Evolutionary conservation across 202 grass and related monocot genomes (phyloP).

Genomic region (Alloteropsis angusta): DNA sequence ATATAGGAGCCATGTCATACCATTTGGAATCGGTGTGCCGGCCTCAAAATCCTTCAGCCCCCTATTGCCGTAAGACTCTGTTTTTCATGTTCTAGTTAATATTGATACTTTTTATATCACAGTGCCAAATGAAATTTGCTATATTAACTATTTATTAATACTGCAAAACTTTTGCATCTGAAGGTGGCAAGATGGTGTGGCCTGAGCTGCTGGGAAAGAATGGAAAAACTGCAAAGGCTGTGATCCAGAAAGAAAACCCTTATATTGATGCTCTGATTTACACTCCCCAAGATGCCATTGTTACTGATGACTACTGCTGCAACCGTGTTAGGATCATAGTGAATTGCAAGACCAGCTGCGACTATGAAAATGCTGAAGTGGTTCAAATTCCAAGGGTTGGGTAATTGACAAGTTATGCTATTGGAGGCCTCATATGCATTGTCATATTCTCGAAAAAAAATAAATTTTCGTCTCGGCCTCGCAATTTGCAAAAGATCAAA

Average conservation of each 20-base stretch:
- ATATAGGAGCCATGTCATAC: too few relatives aligned
- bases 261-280: background rate
- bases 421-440: background rate
- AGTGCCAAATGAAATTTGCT: background rate
- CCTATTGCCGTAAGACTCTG: too few relatives aligned
- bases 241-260: background rate
- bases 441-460: too few relatives aligned
- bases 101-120: background rate
- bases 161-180: background rate
- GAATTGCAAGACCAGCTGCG: background rate
- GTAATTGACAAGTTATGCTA: background rate
- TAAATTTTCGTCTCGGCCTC: background rate
- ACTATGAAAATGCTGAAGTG: background rate
- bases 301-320: constrained; percentile 16
- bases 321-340: constrained; percentile 22
- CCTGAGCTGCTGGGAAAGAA: constrained; percentile 23
- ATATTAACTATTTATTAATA: background rate
- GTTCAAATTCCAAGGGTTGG: constrained; percentile 7
- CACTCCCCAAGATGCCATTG: background rate
- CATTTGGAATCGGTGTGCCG: too few relatives aligned
- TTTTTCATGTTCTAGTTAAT: too few relatives aligned
- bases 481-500: background rate
- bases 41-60: too few relatives aligned
- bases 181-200: background rate
- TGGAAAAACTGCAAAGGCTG: background rate